Base-by-base conservation (phyloP, 2,329 filamentous ascomycete genomes). In the Penicillium hordei region DNA sequence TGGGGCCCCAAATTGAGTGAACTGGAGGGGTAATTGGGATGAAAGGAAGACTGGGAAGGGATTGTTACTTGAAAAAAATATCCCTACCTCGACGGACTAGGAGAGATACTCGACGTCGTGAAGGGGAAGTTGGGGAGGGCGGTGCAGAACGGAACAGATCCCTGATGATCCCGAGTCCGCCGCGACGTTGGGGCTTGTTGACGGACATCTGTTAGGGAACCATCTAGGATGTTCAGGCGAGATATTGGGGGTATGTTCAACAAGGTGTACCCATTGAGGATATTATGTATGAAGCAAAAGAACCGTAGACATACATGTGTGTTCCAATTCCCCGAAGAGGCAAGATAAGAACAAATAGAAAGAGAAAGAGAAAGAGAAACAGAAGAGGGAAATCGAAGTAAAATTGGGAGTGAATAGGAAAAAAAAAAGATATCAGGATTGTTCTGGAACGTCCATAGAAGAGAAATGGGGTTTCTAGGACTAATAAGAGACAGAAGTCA, bases 21-120 rank as follows among this genome's bases (percentile, higher is more conserved):
- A 57, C 55, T 42, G 42, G 55, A 57, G 40, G 52, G 60, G 49
- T 25, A 57, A 33, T 40, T 39, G 56, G 48, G 52, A 34, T 46
- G 17, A 45, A 25, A 34, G 27, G 3, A 9, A 48, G 15, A 36
- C 21, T 19, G 39, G 54, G 52, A 45, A 53, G 53, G 55, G 54
- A 58, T 60, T 57, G 58, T 64, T 75, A 75, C 72, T 71, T 70
- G 44, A 64, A 68, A 57, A 75, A 69, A 38, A 71, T 57, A 61
- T 66, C 66, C 61, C 69, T 72, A 60, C 71, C 70, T 70, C 71
- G 72, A 64, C 71, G 73, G 56, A 73, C 65, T 33, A 75, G 61
- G 49, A 69, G 59, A 46, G 70, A 69, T 34, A 72, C 65, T 62
- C 68, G 68, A 56, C 64, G 68, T 52, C 69, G 69, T 58, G 68